Evolutionary conservation across 495 filamentous ascomycete species (phyloP), one percentile per base, ranked within the genome.

Genomic region (Podospora didyma): DNA sequence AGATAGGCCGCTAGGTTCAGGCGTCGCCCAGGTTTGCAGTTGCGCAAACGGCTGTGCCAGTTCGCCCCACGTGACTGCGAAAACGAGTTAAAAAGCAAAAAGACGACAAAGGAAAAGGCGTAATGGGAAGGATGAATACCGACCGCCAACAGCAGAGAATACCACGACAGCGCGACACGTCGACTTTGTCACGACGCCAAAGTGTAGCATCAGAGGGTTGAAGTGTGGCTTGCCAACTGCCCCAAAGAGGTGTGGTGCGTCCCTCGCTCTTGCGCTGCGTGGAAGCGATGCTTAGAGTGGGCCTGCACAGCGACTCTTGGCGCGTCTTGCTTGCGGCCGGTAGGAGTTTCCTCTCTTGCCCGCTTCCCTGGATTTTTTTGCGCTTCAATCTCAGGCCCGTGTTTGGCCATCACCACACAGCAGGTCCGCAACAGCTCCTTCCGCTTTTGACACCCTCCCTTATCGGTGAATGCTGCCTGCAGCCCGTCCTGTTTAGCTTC

Each of bases 351-450:
- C 45, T 1, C 19, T 47, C 19, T 22, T 47, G 5, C 10, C 11
- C 17, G 22, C 7, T 47, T 19, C 45, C 45, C 22, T 6, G 2
- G 19, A 47, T 47, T 47, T 47, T 12, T 19, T 47, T 22, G n/a
- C 45, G 7, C 22, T 7, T 42, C 51, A 24, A 24, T 16, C 22
- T 53, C 37, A 37, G 31, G 17, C 2, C 35, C 51, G 51, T 45
- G 35, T 21, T 12, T 44, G 20, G 34, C 34, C 9, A 7, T 14
- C 39, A 1, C 39, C 39, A 10, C 14, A 14, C 12, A 14, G 4
- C 22, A 50, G 21, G 5, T n/a, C 48, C 48, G 17, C 49, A 26
- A 47, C 35, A 52, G 49, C 49, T 52, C 50, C 42, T 49, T 37
- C 35, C 35, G 44, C 56, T 49, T 17, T 17, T 45, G 24, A 24